Percentiles rank a stretch among this genome's conserved stretches.
These are phyloP conservation scores for Gautieria morchelliformis DNA, from an alignment of 768 basidiomycete species.

Conservation along the genomic window DNA sequence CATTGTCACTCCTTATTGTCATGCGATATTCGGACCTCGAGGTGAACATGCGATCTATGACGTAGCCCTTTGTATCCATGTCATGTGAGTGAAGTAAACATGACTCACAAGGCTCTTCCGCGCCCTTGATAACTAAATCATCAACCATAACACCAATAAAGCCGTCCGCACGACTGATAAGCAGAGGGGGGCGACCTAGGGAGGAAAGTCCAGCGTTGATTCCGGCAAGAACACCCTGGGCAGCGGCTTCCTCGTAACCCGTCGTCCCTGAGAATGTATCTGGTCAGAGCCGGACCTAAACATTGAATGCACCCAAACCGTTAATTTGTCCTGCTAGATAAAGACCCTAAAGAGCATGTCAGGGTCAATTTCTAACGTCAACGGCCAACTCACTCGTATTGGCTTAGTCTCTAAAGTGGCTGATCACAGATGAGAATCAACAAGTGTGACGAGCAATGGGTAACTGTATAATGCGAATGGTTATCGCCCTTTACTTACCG, in stretches of 20 bases:
- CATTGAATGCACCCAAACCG: slow-evolving; percentile 23
- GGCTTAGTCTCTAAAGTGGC: slow-evolving; percentile 6
- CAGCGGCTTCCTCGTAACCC: slow-evolving; percentile 91
- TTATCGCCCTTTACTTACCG: slow-evolving; percentile 33
- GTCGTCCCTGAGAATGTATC: slow-evolving; percentile 55
- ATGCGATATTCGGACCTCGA: slow-evolving; percentile 86
- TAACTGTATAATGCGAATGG: slow-evolving; percentile 21
- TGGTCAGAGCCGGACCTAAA: background rate
- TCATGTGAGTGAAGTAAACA: background rate
- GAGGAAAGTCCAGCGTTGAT: slow-evolving; percentile 78
- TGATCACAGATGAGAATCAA: background rate
- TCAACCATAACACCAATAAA: slow-evolving; percentile 90
- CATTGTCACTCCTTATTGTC: slow-evolving; percentile 82
- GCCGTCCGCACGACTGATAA: slow-evolving; percentile 75
- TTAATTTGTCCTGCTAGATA: slow-evolving; percentile 91
- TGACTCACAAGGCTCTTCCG: slow-evolving; percentile 79
- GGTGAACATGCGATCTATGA: slow-evolving; percentile 85
- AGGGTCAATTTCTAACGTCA: background rate
- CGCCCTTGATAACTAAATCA: slow-evolving; percentile 79
- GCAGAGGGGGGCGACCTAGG: slow-evolving; percentile 41
- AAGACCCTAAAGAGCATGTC: slow-evolving; percentile 41
- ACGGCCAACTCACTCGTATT: background rate
- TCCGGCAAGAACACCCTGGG: slow-evolving; percentile 82
- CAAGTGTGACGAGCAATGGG: slow-evolving; percentile 16
- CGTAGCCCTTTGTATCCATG: background rate